Conservation (phyloP, 2,329 filamentous ascomycete genomes). For the Verruconis gallopava region DNA sequence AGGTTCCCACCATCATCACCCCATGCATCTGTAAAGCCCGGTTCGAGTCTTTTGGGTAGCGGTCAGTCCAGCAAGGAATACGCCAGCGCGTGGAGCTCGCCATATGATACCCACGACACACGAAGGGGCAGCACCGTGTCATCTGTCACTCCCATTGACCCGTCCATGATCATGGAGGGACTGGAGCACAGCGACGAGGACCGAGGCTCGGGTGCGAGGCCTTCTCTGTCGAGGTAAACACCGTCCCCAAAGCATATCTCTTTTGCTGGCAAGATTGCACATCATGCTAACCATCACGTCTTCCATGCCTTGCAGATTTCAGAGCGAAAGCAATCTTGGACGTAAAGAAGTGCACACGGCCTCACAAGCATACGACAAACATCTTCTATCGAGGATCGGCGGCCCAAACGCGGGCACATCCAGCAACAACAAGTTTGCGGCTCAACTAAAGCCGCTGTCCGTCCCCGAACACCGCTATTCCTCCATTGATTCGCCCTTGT, state of each 20-base stretch:
- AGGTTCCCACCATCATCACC: slow-evolving; percentile 37
- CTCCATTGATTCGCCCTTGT: slow-evolving; percentile 27
- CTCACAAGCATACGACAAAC: slow-evolving; percentile 50
- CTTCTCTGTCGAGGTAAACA: slow-evolving; percentile 20
- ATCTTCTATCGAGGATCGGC: slow-evolving; percentile 48
- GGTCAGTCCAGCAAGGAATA: slow-evolving; percentile 5
- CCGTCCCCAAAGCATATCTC: background rate
- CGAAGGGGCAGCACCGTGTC: slow-evolving; percentile 22
- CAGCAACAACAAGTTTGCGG: slow-evolving; percentile 18
- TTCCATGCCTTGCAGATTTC: slow-evolving; percentile 31
- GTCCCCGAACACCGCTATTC: slow-evolving; percentile 30
- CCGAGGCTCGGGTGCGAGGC: slow-evolving; percentile 21
- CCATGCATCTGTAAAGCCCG: slow-evolving; percentile 33
- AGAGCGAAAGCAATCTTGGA: slow-evolving; percentile 47
- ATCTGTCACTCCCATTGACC: slow-evolving; percentile 23
- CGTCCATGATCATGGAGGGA: slow-evolving; percentile 23
- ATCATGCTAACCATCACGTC: background rate
- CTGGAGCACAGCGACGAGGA: slow-evolving; percentile 25
- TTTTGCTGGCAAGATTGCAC: background rate
- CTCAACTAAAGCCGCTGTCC: slow-evolving; percentile 31
- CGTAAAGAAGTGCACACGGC: slow-evolving; percentile 44
- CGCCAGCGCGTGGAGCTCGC: slow-evolving; percentile 3
- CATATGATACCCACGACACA: slow-evolving; percentile 1
- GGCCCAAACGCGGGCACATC: slow-evolving; percentile 43
- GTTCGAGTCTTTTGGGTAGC: slow-evolving; percentile 32